Evolutionary conservation across 768 basidiomycete genomes (phyloP).

Genomic region (Tricholoma furcatifolium): DNA sequence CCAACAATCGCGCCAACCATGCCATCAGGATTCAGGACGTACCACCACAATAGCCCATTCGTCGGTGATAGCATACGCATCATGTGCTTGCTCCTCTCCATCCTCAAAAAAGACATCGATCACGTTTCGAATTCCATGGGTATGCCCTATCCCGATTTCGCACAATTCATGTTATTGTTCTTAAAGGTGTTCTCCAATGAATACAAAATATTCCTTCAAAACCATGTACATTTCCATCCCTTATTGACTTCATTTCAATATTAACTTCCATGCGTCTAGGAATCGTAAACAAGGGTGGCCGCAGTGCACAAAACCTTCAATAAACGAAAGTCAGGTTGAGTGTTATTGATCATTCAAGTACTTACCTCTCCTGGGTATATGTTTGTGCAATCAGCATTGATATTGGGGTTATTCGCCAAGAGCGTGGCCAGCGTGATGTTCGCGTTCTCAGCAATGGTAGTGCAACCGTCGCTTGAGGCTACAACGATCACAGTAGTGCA

Average conservation of each 20-base stretch:
- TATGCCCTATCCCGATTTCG: slow-evolving; percentile 16
- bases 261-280: neutral
- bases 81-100: slow-evolving; percentile 34
- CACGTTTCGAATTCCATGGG: slow-evolving; percentile 27
- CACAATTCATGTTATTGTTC: too few relatives aligned
- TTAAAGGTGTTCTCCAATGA: too few relatives aligned
- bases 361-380: too few relatives aligned
- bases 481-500: slow-evolving; percentile 51
- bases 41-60: slow-evolving; percentile 34
- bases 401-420: slow-evolving; percentile 62
- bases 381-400: slow-evolving; percentile 50
- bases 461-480: slow-evolving; percentile 45
- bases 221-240: too few relatives aligned
- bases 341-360: slow-evolving; percentile 13
- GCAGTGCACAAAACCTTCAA: slow-evolving; percentile 12
- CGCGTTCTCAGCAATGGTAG: slow-evolving; percentile 34
- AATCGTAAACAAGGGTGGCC: neutral
- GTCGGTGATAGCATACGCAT: slow-evolving; percentile 32
- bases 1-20: slow-evolving; percentile 39
- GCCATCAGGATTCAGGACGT: slow-evolving; percentile 53
- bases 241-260: too few relatives aligned
- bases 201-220: too few relatives aligned
- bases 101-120: slow-evolving; percentile 22
- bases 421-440: too few relatives aligned
- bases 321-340: neutral